Conservation (phyloP, 257 asterid species). For the Apocynum venetum region DNA sequence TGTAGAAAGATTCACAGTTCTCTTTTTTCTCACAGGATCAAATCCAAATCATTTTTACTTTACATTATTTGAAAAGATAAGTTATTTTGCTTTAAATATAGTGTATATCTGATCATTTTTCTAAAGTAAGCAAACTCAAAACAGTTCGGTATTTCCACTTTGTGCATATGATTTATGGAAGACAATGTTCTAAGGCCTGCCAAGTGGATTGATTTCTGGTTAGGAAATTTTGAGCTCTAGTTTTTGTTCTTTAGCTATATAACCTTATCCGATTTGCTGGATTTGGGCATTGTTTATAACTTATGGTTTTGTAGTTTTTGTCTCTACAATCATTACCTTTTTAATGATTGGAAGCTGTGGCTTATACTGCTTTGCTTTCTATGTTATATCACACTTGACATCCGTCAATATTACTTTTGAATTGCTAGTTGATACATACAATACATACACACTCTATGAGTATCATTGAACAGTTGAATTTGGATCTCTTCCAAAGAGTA, state of each 20-base stretch:
- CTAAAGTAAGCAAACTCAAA: background rate
- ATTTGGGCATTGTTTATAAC: background rate
- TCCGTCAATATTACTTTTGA: background rate
- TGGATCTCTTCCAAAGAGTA: background rate
- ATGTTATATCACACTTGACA: background rate
- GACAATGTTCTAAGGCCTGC: background rate
- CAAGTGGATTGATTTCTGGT: background rate
- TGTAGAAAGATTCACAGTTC: background rate
- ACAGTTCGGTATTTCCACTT: background rate
- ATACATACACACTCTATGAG: background rate
- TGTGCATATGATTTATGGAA: background rate
- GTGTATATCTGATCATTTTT: no score
- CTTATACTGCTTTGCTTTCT: background rate
- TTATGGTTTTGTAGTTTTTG: background rate
- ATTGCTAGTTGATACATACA: background rate
- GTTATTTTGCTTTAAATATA: background rate
- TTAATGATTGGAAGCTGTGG: background rate
- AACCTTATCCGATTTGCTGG: background rate
- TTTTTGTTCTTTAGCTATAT: background rate
- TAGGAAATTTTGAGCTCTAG: background rate
- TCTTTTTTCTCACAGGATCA: background rate
- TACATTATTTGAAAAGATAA: background rate
- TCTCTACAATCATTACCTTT: background rate
- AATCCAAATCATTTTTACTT: background rate
- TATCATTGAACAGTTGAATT: background rate